These are phyloP conservation scores for Solanum paucissectum DNA, from an alignment of 257 asterid genomes.

Conservation along the genomic window DNA sequence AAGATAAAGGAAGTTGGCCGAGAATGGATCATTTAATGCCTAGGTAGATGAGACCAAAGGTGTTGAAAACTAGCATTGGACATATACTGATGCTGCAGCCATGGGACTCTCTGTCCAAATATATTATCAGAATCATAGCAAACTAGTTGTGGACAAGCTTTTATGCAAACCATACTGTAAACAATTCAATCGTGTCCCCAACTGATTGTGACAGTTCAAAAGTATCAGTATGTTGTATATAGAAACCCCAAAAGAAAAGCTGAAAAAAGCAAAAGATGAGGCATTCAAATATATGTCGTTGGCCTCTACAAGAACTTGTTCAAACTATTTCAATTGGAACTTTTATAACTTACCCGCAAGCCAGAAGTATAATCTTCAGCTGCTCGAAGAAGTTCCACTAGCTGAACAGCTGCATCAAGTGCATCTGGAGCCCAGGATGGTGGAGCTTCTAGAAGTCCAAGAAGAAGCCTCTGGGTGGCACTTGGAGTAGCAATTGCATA, in stretches of 20 bases:
- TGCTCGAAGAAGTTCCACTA: conserved; percentile 97
- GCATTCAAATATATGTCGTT: background rate
- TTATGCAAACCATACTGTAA: background rate
- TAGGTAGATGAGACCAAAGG: background rate
- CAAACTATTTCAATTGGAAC: background rate
- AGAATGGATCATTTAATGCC: background rate
- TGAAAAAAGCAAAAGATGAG: background rate
- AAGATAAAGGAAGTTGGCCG: background rate
- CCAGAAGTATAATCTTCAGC: conserved; percentile 97
- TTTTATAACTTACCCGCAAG: conserved; percentile 52
- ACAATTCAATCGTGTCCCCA: background rate
- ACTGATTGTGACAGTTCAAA: background rate
- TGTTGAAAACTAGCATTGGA: background rate
- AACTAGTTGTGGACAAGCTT: background rate
- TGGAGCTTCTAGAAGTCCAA: conserved; percentile 97
- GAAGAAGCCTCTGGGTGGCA: conserved; percentile 97
- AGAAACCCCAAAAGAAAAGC: background rate
- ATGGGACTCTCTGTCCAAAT: background rate
- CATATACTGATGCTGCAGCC: background rate
- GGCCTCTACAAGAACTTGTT: conserved; percentile 38
- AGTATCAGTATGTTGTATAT: background rate
- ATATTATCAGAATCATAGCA: background rate
- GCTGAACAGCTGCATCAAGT: conserved; percentile 97
- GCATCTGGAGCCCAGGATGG: conserved; percentile 99
- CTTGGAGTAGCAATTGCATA: conserved; percentile 98